phyloP scores from a whole-genome alignment of 2,329 filamentous ascomycete genomes.

The Xylariaceae sp. region DNA sequence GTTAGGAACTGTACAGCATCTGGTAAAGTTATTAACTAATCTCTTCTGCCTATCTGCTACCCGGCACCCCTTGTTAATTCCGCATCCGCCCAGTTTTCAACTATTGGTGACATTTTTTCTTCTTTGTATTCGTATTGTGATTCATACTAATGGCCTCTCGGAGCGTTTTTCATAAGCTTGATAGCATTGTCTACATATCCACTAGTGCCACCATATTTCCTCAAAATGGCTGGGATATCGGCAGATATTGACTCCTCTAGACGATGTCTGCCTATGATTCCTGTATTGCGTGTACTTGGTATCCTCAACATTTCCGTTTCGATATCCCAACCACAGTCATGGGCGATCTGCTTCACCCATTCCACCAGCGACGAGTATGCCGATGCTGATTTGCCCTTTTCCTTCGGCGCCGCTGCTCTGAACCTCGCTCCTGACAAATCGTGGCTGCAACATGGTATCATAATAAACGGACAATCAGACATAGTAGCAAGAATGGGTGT shows the following conservation, averaged over 20 bases:
- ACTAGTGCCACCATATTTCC: conserved; percentile 60
- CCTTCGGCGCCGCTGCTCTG: conserved; percentile 67
- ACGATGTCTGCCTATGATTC: conserved; percentile 71
- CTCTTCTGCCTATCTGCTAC: background rate
- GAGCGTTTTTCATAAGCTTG: conserved; percentile 62
- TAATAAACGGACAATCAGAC: conserved; percentile 81
- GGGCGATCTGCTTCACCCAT: conserved; percentile 75
- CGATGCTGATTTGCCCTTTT: conserved; percentile 62
- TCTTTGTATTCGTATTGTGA: background rate
- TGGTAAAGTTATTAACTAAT: no score
- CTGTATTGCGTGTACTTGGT: conserved; percentile 88
- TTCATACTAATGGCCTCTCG: conserved; percentile 48
- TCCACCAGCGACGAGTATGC: conserved; percentile 84
- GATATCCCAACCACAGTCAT: conserved; percentile 74
- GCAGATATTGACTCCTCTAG: conserved; percentile 40
- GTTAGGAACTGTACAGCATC: background rate
- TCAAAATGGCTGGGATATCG: conserved; percentile 53
- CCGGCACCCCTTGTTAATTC: background rate
- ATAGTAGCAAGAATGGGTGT: conserved; percentile 85
- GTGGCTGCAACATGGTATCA: conserved; percentile 96
- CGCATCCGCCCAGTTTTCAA: no score
- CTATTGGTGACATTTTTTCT: no score
- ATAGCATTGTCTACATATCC: conserved; percentile 66
- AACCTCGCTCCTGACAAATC: conserved; percentile 77
- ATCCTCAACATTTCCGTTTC: conserved; percentile 90